Evolutionary conservation across 306 rosid species (phyloP).

Genomic region (Dicorynia guianensis): DNA sequence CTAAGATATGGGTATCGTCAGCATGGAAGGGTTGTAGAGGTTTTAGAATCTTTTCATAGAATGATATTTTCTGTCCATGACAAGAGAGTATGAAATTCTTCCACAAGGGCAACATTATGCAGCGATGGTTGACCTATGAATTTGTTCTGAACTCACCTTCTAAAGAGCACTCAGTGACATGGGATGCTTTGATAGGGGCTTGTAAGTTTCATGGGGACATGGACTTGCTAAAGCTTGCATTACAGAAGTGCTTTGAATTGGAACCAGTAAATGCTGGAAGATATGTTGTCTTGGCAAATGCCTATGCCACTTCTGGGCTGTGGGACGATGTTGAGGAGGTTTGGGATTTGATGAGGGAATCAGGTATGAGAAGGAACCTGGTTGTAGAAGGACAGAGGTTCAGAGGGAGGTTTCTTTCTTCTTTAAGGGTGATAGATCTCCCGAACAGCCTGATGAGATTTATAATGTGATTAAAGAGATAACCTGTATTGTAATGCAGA

Average conservation of each 20-base stretch:
- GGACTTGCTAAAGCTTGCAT: conserved; percentile 68
- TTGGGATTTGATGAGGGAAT: conserved; percentile 62
- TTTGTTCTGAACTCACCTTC: conserved; percentile 67
- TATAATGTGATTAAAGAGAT: conserved; percentile 57
- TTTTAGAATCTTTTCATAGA: conserved; percentile 60
- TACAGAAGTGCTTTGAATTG: conserved; percentile 62
- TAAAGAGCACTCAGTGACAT: conserved; percentile 67
- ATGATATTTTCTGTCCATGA: conserved; percentile 81
- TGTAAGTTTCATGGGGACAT: conserved; percentile 74
- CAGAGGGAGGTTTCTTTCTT: conserved; percentile 61
- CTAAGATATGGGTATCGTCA: conserved; percentile 77
- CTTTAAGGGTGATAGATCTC: conserved; percentile 61
- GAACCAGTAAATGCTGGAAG: conserved; percentile 65
- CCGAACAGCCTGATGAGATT: conserved; percentile 57
- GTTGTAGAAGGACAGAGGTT: conserved; percentile 77
- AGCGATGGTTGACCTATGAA: conserved; percentile 70
- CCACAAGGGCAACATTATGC: conserved; percentile 80
- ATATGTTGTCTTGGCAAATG: conserved; percentile 71
- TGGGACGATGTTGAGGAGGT: conserved; percentile 74
- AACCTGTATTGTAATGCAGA: conserved; percentile 54
- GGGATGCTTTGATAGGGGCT: conserved; percentile 81
- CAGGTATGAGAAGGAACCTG: conserved; percentile 76
- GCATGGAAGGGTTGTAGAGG: conserved; percentile 72
- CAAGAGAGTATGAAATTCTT: conserved; percentile 60
- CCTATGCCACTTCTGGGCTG: conserved; percentile 71